Percentiles rank a stretch among this genome's conserved stretches.
Evolutionary conservation across 2,329 filamentous ascomycete genomes (phyloP).

Genomic region (Trichothecium sympodiale): DNA sequence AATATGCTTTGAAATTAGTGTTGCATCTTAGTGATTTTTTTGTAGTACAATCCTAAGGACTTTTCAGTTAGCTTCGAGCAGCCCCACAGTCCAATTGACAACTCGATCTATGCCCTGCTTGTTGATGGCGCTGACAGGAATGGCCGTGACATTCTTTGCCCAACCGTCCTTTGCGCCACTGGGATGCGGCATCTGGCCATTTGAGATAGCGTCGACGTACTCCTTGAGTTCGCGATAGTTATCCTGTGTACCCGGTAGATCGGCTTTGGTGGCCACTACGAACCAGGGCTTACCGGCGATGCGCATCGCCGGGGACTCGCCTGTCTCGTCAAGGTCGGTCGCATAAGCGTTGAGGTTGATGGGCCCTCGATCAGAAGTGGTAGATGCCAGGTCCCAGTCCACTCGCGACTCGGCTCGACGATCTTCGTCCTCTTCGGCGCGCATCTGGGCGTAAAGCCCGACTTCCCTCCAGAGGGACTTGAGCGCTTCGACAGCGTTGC

Average conservation of each 20-base stretch:
- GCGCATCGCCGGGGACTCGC: conserved; percentile 32
- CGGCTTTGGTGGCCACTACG: conserved; percentile 87
- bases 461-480: conserved; percentile 85
- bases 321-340: neutral
- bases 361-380: conserved; percentile 7
- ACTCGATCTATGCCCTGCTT: conserved; percentile 72
- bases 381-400: conserved; percentile 47
- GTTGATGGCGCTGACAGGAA: conserved; percentile 84
- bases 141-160: conserved; percentile 52
- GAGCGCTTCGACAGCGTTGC: conserved; percentile 68
- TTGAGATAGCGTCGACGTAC: conserved; percentile 59
- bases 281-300: conserved; percentile 97
- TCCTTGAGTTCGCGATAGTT: conserved; percentile 61
- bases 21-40: too few relatives aligned
- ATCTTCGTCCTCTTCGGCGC: conserved; percentile 61
- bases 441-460: conserved; percentile 68
- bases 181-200: conserved; percentile 57
- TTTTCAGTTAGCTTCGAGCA: conserved; percentile 41
- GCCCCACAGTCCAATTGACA: conserved; percentile 58
- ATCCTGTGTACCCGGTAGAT: conserved; percentile 64
- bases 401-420: conserved; percentile 46
- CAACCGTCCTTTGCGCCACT: conserved; percentile 50
- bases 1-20: too few relatives aligned
- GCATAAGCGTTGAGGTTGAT: conserved; percentile 10
- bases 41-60: too few relatives aligned